Conservation (phyloP, 768 basidiomycete genomes). For the Podaxis sp. region DNA sequence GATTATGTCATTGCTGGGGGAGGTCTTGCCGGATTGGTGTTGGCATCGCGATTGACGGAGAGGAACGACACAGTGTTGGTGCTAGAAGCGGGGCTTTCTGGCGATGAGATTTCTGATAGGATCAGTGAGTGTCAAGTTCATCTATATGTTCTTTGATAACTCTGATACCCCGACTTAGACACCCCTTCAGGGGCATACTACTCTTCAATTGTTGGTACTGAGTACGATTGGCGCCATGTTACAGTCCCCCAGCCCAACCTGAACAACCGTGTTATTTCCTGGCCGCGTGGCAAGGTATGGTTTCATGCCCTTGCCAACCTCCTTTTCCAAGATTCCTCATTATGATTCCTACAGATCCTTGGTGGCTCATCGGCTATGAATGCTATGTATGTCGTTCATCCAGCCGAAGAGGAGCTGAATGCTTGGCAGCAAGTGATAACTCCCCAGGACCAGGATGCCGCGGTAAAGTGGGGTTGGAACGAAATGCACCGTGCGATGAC, state of each 20-base stretch:
- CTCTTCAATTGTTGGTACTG: conserved; percentile 35
- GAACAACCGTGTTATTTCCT: conserved; percentile 35
- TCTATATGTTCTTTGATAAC: neutral
- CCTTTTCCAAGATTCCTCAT: neutral
- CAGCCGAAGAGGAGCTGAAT: conserved; percentile 41
- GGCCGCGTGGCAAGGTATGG: conserved; percentile 52
- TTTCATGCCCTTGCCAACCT: neutral
- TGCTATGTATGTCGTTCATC: conserved; percentile 56
- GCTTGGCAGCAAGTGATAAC: conserved; percentile 36
- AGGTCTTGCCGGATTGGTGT: conserved; percentile 27
- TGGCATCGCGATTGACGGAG: conserved; percentile 31
- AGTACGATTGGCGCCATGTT: conserved; percentile 47
- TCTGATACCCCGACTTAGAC: conserved; percentile 21
- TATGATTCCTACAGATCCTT: conserved; percentile 27
- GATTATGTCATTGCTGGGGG: conserved; percentile 47
- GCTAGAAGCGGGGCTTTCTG: conserved; percentile 33
- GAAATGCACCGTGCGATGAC: conserved; percentile 40
- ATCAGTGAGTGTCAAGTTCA: conserved; percentile 22
- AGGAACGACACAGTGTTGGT: conserved; percentile 31
- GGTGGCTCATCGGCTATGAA: conserved; percentile 63
- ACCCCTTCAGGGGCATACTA: conserved; percentile 45
- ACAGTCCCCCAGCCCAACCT: conserved; percentile 38
- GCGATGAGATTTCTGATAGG: conserved; percentile 23
- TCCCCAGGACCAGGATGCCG: conserved; percentile 21
- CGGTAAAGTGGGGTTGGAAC: conserved; percentile 40